Base-by-base conservation (phyloP, 2,329 filamentous ascomycete species). In the Aspergillus awamori region DNA sequence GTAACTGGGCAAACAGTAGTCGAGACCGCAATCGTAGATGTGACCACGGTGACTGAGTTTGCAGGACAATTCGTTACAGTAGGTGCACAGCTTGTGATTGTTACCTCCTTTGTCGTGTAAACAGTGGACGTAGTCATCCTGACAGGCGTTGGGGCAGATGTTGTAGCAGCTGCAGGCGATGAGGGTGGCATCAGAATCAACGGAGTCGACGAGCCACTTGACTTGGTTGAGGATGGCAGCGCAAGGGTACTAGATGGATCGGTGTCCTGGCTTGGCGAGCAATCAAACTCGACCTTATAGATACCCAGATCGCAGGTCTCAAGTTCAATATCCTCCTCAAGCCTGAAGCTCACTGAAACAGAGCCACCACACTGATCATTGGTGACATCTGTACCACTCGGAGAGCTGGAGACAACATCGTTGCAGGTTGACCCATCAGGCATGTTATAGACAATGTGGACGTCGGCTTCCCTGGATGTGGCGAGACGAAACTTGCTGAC, bases 311-410 rank as follows among this genome's bases (percentile, higher is more conserved):
- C 83, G 82, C 91, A 95, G 69, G 83, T 78, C 74, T 86, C 83
- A 62, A 81, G 74, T 72, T 84, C 82, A 64, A 75, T 77, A 57
- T 83, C 76, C 65, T 85, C 80, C 73, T 89, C 86, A 61, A 85
- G 77, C 65, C 83, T 80, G 74, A 97, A 88, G 58, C 86, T 87
- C 63, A 97, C 92, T 60, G 87, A 88, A 74, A 85, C 92, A 66
- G 94, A 93, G 78, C 93, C 93, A 86, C 93, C 94, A 76, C 94
- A 98, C 84, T 97, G 92, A 63, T 82, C 86, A 85, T 97, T 97
- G 79, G 86, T 80, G 70, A 97, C 83, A 51, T 84, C 85, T 61
- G 87, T 88, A 70, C 91, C 91, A 15, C 83, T 80, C 58, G 83
- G 81, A 65, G 83, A 86, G 85, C 92, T 96, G 56, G 82, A 73